A percentile compares a stretch with the other conserved stretches of the same genome.
These are phyloP conservation scores for Leccinum disarticulatum DNA, from an alignment of 768 basidiomycete species.

Conservation along the genomic window DNA sequence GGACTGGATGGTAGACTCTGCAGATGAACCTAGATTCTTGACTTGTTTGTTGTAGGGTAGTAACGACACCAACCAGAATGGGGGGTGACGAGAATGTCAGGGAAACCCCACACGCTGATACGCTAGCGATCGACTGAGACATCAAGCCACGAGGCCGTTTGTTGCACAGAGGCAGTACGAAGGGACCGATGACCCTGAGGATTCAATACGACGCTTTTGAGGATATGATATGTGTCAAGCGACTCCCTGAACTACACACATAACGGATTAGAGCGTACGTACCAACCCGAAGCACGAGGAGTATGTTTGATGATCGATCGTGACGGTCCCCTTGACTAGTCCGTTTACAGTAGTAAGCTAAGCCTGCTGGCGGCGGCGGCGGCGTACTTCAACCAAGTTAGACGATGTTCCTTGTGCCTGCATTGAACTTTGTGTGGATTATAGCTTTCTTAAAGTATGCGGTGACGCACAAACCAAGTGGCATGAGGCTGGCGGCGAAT, in stretches of 20 bases:
- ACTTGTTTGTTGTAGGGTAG: neutral
- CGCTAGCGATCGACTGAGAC: neutral
- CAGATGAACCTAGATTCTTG: neutral
- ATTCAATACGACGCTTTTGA: no score
- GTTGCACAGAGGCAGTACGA: neutral
- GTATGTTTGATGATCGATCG: no score
- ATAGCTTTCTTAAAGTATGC: no score
- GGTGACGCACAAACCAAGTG: neutral
- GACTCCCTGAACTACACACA: neutral
- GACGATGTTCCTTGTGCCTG: neutral
- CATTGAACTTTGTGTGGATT: neutral
- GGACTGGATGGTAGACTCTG: neutral
- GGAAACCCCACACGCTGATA: neutral
- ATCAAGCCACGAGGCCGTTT: neutral
- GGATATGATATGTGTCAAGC: neutral
- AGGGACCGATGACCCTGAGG: neutral
- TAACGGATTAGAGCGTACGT: no score
- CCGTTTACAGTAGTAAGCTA: neutral
- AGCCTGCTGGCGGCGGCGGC: neutral
- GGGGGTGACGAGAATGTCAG: neutral
- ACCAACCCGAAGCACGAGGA: no score
- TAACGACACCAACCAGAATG: neutral
- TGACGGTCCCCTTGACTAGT: neutral
- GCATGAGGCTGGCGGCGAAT: neutral
- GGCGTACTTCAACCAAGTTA: neutral